Conservation (phyloP, 2,329 filamentous ascomycete genomes). For the Talaromyces sp. region DNA sequence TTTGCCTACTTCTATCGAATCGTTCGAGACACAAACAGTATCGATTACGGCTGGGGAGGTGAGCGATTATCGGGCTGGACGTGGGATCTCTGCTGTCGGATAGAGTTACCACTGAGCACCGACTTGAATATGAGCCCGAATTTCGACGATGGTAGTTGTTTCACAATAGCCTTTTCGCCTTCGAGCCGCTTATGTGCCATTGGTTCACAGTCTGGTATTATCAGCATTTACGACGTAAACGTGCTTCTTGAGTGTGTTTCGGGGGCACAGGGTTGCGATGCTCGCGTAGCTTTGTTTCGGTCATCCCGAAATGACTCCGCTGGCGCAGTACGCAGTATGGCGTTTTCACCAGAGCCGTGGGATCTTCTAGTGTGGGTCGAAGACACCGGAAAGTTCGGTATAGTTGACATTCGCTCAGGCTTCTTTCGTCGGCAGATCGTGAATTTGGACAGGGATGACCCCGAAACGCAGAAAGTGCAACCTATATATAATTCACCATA, state of each 20-base stretch:
- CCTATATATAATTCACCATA: slow-evolving; percentile 30
- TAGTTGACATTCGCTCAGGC: slow-evolving; percentile 48
- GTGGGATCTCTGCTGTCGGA: slow-evolving; percentile 39
- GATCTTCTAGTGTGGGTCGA: slow-evolving; percentile 94
- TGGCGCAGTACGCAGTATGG: slow-evolving; percentile 85
- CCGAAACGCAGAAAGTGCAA: slow-evolving; percentile 32
- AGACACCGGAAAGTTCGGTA: slow-evolving; percentile 59
- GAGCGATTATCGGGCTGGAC: slow-evolving; percentile 39
- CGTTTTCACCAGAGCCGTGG: slow-evolving; percentile 84
- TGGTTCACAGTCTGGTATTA: slow-evolving; percentile 49
- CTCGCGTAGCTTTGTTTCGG: slow-evolving; percentile 68
- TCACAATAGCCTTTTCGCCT: slow-evolving; percentile 50
- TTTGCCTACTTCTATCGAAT: slow-evolving; percentile 76
- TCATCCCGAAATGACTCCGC: slow-evolving; percentile 70
- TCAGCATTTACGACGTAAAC: slow-evolving; percentile 45
- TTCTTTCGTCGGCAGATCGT: slow-evolving; percentile 46
- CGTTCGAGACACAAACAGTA: slow-evolving; percentile 31
- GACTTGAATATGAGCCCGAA: slow-evolving; percentile 17
- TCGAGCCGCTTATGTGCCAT: slow-evolving; percentile 49
- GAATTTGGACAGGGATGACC: slow-evolving; percentile 34
- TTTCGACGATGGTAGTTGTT: slow-evolving; percentile 45
- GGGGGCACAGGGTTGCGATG: slow-evolving; percentile 32
- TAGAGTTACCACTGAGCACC: slow-evolving; percentile 42
- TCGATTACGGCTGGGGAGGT: slow-evolving; percentile 28
- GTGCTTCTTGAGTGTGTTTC: slow-evolving; percentile 26